Base-by-base conservation (phyloP, 805 yeast species). In the Ogataea paraovalis region DNA sequence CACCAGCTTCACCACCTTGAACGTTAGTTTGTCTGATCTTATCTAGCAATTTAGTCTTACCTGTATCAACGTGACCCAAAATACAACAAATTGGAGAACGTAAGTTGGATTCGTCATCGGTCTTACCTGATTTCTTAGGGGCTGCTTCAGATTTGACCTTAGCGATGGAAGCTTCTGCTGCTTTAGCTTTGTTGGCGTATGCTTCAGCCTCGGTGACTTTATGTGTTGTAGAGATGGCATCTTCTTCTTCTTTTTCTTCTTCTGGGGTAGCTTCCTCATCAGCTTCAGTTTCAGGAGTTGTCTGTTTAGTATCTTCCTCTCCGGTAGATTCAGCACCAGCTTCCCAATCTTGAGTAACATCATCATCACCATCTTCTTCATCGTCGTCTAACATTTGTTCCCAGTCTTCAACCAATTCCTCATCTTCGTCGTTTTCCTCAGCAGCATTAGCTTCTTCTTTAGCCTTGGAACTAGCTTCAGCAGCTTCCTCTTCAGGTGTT, bases 1-100 rank as follows among this genome's bases (percentile, higher is more conserved):
- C 99, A 76, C 99, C 99, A 47, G 99, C 99, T 75, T 94, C 99
- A 65, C 99, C 99, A 68, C 97, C 99, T 75, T 94, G 99, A 52
- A 94, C 99, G 65, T 94, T 94, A 38, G 98, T 94, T 75, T 92
- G 97, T 75, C 99, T 92, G 59, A 94, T 84, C 71, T 94, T 94
- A 67, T 94, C 99, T 67, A 94, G 78, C 56, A 94, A 79, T 68
- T 94, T 94, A 57, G 99, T 94, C 72, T 94, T 94, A 83, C 99
- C 99, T 49, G 99, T 94, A 78, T 94, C 99, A 71, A 94, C 99
- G 76, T 94, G 99, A 67, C 99, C 99, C 69, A 94, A 79, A 63
- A 94, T 94, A 85, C 97, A 90, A 71, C 99, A 94, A 67, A 94
- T 94, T 55, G 99, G 99, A 54, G 99, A 94, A 72, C 99, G 96